phyloP scores from a whole-genome alignment of 257 asterid genomes.

The Craterostigma plantagineum region DNA sequence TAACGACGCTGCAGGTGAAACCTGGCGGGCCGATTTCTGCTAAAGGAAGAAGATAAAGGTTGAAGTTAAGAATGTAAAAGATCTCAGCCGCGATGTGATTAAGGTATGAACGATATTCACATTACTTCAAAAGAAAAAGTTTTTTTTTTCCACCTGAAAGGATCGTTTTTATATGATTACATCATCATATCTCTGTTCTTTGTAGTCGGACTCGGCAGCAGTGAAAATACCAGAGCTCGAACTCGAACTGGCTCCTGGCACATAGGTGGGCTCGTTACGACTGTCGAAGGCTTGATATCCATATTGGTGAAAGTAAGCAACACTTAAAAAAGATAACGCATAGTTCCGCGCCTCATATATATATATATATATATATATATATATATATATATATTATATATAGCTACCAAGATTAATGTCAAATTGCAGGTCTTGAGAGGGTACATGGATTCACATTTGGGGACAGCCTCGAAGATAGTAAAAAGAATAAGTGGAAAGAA shows the following conservation, averaged over 20 bases:
- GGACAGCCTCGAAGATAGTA: constrained; percentile 59
- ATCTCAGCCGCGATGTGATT: constrained; percentile 86
- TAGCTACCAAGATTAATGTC: not conserved
- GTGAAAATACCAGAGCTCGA: constrained; percentile 73
- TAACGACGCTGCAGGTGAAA: constrained; percentile 41
- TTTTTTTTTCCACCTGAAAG: too few relatives aligned
- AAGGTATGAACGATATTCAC: constrained; percentile 31
- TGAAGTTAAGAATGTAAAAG: constrained; percentile 45
- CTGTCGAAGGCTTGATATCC: constrained; percentile 84
- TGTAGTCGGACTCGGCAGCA: constrained; percentile 78
- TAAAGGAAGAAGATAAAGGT: constrained; percentile 63
- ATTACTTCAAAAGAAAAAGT: too few relatives aligned
- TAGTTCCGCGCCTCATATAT: too few relatives aligned
- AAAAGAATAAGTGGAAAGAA: constrained; percentile 60
- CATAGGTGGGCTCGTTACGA: constrained; percentile 88
- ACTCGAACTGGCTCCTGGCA: constrained; percentile 76
- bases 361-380: too few relatives aligned
- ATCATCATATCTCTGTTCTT: constrained; percentile 6
- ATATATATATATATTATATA: too few relatives aligned
- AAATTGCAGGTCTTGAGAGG: constrained; percentile 57
- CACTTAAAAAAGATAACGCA: too few relatives aligned
- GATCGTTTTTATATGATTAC: not conserved
- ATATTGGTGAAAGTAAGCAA: constrained; percentile 76
- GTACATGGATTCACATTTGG: constrained; percentile 84
- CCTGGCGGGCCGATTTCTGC: constrained; percentile 79